A percentile compares a stretch with the other conserved stretches of the same genome.
Evolutionary conservation across 2,329 filamentous ascomycete genomes (phyloP).

Genomic region (Parascedosporium putredinis): DNA sequence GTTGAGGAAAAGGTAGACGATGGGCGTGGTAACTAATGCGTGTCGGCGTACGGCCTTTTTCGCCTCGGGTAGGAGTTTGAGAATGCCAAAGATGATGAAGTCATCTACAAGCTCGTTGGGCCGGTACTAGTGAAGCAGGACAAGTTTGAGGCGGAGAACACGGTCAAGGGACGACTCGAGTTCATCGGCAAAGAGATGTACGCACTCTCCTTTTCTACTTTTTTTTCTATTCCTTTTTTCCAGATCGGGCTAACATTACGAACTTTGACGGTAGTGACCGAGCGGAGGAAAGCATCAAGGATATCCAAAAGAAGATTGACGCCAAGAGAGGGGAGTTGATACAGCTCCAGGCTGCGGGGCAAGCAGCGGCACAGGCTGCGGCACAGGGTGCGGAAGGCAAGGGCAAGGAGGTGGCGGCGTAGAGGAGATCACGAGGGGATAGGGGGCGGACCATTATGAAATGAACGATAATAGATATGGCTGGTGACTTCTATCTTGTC

Average conservation of each 20-base stretch:
- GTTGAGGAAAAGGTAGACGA: too few relatives aligned
- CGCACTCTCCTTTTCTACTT: constrained; percentile 20
- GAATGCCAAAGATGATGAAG: constrained; percentile 66
- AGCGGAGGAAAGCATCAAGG: constrained; percentile 42
- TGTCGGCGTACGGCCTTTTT: neutral
- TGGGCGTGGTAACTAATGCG: neutral
- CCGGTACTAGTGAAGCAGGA: constrained; percentile 94
- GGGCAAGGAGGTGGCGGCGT: constrained; percentile 16
- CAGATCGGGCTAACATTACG: neutral
- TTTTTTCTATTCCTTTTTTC: constrained; percentile 4
- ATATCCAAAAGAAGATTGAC: constrained; percentile 45
- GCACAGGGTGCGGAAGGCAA: constrained; percentile 15
- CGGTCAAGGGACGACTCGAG: constrained; percentile 80
- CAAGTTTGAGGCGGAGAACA: constrained; percentile 77
- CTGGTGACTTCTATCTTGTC: too few relatives aligned
- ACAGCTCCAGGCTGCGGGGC: constrained; percentile 40
- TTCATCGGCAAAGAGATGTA: constrained; percentile 94
- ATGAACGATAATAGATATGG: too few relatives aligned
- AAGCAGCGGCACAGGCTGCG: constrained; percentile 22
- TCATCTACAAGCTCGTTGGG: constrained; percentile 92
- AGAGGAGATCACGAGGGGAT: constrained; percentile 5
- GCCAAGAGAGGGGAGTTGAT: constrained; percentile 51
- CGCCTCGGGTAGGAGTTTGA: constrained; percentile 63
- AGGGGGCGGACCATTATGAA: too few relatives aligned
- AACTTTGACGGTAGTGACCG: constrained; percentile 16